Base-by-base conservation (phyloP, 2,329 filamentous ascomycete species). In the Arthrobotrys megalospora region DNA sequence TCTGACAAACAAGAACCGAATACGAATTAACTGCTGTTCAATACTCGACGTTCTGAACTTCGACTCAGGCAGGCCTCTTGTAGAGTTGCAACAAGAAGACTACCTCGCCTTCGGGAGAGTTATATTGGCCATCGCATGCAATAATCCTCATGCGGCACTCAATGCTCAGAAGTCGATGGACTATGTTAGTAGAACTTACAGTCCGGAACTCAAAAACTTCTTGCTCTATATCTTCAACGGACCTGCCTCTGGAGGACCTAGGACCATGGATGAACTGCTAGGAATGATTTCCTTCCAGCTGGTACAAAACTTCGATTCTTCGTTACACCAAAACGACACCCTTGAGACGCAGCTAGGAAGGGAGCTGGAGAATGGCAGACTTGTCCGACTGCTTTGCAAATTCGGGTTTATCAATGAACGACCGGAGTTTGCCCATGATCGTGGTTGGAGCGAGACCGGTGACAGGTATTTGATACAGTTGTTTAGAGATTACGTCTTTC, bases 401-500 rank as follows among this genome's bases (percentile, higher is more conserved):
- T 86, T 99, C 48, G 93, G 93, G 78, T 89, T 92, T 73, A 90
- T 99, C 83, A 96, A 96, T 82, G 96, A 99, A 84, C 90, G 96
- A 10, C 93, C 92, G 0, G 95, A 98, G 82, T 91, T 92, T 79
- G 92, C 93, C 66, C 90, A 90, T 47, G 92, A 94, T 79, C 86
- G 88, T 0, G 87, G 89, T 60, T 99, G 96, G 95, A 93, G 93
- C 3, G 95, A 98, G 84, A 96, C 92, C 58, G 95, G 95, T 28
- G 93, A 97, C 82, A 90, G 94, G 32, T 98, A 97, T 84, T 92
- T 93, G 83, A 87, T 99, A 80, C 97, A 97, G 85, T 88, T 99
- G 7, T 98, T 98, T 87, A 90, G 96, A 62, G 96, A 99, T 85
- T 98, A 96, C 82, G 93, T 97, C 47, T 99, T 98, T 85, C 96